Conservation (phyloP, 1,139 yeast species). For the Petasospora fabianii region DNA sequence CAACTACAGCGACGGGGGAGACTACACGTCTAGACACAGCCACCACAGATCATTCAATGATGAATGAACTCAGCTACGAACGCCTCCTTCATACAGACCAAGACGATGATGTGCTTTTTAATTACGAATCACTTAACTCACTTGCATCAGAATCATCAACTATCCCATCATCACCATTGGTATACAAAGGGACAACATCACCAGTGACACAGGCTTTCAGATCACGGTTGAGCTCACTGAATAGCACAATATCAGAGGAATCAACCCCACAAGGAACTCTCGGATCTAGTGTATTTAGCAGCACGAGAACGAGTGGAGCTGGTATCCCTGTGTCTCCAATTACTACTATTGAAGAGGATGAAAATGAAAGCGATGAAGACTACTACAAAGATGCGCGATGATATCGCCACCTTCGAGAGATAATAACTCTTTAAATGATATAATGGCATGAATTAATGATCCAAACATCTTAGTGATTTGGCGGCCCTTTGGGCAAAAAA, state of each 20-base stretch:
- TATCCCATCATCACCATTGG: slow-evolving; percentile 4
- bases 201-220: slow-evolving; percentile 20
- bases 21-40: slow-evolving; percentile 4
- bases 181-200: slow-evolving; percentile 7
- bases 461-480: no score
- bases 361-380: slow-evolving; percentile 19
- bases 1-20: no score
- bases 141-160: slow-evolving; percentile 13
- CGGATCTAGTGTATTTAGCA: slow-evolving; percentile 19
- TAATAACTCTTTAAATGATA: no score
- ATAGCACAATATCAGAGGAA: slow-evolving; percentile 1
- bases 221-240: slow-evolving; percentile 15
- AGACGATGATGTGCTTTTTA: slow-evolving; percentile 19
- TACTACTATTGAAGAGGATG: slow-evolving; percentile 23
- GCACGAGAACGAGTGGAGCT: slow-evolving; percentile 9
- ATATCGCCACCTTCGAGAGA: no score
- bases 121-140: slow-evolving; percentile 17
- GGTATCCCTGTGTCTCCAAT: slow-evolving; percentile 19
- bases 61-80: slow-evolving; percentile 2
- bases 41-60: slow-evolving; percentile 2
- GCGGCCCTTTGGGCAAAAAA: no score
- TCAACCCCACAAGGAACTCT: slow-evolving; percentile 7
- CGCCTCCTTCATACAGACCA: slow-evolving; percentile 10
- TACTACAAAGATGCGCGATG: no score
- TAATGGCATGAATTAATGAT: no score